Percentiles rank a stretch among this genome's conserved stretches.
Conservation (phyloP, 768 basidiomycete genomes). For the Hirschioporus abietinus region DNA sequence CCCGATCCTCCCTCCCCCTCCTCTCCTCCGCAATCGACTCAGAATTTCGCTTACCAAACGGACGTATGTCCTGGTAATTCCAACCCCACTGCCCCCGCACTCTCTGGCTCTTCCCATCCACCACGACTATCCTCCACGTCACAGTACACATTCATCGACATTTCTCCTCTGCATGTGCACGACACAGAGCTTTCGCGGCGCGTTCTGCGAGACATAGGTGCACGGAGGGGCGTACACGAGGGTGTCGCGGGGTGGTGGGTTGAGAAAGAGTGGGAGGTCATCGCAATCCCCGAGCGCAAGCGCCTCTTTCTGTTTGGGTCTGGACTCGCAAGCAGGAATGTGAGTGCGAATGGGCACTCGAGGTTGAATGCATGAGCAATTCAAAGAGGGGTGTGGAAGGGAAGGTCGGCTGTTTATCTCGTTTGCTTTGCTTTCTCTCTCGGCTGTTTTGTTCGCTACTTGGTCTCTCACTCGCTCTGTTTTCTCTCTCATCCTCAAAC, state of each 20-base stretch:
- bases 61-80: too few species aligned
- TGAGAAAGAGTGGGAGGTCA: neutral
- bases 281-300: slow-evolving; percentile 2
- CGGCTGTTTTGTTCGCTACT: neutral
- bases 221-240: neutral
- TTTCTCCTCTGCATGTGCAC: neutral
- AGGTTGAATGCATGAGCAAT: neutral
- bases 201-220: neutral
- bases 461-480: neutral
- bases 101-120: too few species aligned
- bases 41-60: too few species aligned
- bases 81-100: too few species aligned
- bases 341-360: neutral
- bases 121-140: too few species aligned
- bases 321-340: neutral
- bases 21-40: too few species aligned
- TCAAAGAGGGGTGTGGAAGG: too few species aligned
- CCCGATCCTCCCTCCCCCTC: neutral
- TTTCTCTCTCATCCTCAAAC: neutral
- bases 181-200: neutral
- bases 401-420: too few species aligned
- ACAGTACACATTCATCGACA: neutral
- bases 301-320: neutral
- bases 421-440: too few species aligned
- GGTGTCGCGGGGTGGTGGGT: neutral